A percentile compares a stretch with the other conserved stretches of the same genome.
Evolutionary conservation across 768 basidiomycete species (phyloP).

Genomic region (Boletus subparvulus): DNA sequence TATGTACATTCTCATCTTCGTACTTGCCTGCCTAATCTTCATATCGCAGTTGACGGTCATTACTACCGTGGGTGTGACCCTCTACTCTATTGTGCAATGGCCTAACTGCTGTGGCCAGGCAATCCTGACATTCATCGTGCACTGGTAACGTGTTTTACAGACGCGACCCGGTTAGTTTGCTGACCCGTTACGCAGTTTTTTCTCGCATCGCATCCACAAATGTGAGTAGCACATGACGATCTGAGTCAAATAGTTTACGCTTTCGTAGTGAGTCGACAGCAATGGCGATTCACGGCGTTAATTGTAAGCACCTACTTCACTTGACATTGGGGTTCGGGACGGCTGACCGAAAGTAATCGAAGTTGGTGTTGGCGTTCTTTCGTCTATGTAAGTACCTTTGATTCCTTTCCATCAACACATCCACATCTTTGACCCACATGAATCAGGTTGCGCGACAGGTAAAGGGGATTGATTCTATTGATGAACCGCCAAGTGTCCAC

Average conservation of each 20-base stretch:
- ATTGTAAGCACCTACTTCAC: slow-evolving; percentile 31
- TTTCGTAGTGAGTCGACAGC: slow-evolving; percentile 25
- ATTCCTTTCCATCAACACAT: neutral
- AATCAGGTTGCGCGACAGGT: slow-evolving; percentile 38
- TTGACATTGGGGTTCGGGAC: neutral
- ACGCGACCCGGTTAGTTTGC: neutral
- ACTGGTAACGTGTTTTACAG: slow-evolving; percentile 38
- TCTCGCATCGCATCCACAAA: slow-evolving; percentile 15
- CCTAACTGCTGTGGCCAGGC: slow-evolving; percentile 35
- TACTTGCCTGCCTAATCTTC: neutral
- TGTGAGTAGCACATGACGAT: neutral
- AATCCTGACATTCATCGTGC: slow-evolving; percentile 49
- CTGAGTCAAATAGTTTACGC: neutral
- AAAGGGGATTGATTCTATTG: neutral
- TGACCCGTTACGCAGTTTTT: slow-evolving; percentile 3
- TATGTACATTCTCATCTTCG: slow-evolving; percentile 8
- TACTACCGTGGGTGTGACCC: slow-evolving; percentile 27
- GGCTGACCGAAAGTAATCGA: slow-evolving; percentile 2
- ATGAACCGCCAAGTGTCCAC: slow-evolving; percentile 6
- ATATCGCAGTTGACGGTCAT: slow-evolving; percentile 28
- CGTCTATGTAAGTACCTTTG: slow-evolving; percentile 27
- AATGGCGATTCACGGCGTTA: slow-evolving; percentile 33
- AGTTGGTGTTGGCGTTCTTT: slow-evolving; percentile 33
- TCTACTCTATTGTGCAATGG: neutral
- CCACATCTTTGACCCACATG: neutral